These are phyloP conservation scores for Polytrichum formosum DNA, from an alignment of 225 moss, liverwort and hornwort genomes.

Conservation along the genomic window DNA sequence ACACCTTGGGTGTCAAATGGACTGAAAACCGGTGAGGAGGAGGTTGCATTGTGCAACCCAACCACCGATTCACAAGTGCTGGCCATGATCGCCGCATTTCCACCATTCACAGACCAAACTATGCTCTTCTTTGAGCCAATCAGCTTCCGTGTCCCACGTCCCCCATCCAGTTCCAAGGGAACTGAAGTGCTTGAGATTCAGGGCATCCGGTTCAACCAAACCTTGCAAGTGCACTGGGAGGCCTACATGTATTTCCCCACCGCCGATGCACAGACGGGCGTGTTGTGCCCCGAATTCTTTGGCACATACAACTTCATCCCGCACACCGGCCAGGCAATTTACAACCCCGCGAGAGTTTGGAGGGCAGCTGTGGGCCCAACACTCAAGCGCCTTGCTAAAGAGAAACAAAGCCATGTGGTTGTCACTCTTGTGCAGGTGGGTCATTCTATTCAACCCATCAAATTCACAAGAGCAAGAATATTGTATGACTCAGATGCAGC, in stretches of 20 bases:
- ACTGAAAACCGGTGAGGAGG: constrained; percentile 16
- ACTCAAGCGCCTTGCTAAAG: constrained; percentile 3
- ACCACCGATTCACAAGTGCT: neutral
- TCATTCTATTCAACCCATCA: constrained; percentile 4
- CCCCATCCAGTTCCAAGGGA: neutral
- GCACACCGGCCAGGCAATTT: neutral
- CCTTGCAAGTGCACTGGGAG: neutral
- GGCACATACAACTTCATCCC: constrained; percentile 8
- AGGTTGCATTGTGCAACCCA: constrained; percentile 12
- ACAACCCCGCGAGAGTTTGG: constrained; percentile 17
- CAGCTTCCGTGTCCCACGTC: constrained; percentile 21
- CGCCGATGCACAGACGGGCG: neutral
- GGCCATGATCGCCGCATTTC: constrained; percentile 11
- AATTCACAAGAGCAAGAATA: constrained; percentile 12
- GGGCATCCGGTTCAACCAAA: neutral
- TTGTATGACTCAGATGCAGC: constrained; percentile 19
- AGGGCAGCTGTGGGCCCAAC: constrained; percentile 13
- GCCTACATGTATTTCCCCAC: constrained; percentile 19
- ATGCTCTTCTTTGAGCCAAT: neutral
- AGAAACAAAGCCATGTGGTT: constrained; percentile 16
- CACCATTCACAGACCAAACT: constrained; percentile 8
- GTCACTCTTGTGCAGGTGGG: constrained; percentile 27
- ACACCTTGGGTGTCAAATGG: constrained; percentile 36
- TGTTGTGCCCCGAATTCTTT: constrained; percentile 18
- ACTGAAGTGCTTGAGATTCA: constrained; percentile 17